phyloP scores from a whole-genome alignment of 2,329 filamentous ascomycete species.

The Geosmithia morbida region DNA sequence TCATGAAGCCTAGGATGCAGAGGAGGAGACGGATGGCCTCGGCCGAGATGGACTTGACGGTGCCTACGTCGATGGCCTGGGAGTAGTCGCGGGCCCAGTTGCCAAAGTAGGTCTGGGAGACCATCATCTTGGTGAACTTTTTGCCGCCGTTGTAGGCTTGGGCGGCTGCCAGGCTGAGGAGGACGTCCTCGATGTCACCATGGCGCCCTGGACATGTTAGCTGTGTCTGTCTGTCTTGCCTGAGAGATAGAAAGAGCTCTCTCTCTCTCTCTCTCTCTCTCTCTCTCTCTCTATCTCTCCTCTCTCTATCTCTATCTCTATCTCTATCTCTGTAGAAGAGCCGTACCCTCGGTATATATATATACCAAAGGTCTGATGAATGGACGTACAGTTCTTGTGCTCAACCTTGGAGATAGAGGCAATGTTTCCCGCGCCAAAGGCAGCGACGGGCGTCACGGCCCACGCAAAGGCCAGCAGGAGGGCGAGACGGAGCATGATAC shows the following conservation, averaged over 20 bases:
- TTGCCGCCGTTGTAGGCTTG: conserved; percentile 41
- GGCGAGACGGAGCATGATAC: conserved; percentile 4
- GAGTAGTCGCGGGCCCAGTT: conserved; percentile 93
- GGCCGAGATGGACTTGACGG: conserved; percentile 77
- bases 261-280: too few species aligned
- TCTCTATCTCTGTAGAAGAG: neutral
- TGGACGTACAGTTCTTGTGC: conserved; percentile 59
- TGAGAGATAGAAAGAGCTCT: neutral
- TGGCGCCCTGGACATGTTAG: conserved; percentile 45
- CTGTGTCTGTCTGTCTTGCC: neutral
- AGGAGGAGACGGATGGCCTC: conserved; percentile 84
- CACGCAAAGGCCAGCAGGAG: conserved; percentile 46
- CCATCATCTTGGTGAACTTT: conserved; percentile 79
- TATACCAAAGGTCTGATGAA: neutral
- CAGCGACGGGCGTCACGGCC: conserved; percentile 47
- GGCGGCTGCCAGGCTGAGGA: conserved; percentile 54
- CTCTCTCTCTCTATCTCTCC: too few species aligned
- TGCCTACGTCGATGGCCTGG: conserved; percentile 86
- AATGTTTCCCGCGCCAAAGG: conserved; percentile 84
- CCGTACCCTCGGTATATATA: neutral
- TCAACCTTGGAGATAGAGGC: conserved; percentile 67
- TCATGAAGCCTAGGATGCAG: conserved; percentile 82
- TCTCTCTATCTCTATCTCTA: too few species aligned
- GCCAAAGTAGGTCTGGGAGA: conserved; percentile 87
- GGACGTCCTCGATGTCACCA: conserved; percentile 85